These are phyloP conservation scores for Pseudogymnoascus sp. DNA, from an alignment of 2,329 filamentous ascomycete genomes.

Conservation along the genomic window DNA sequence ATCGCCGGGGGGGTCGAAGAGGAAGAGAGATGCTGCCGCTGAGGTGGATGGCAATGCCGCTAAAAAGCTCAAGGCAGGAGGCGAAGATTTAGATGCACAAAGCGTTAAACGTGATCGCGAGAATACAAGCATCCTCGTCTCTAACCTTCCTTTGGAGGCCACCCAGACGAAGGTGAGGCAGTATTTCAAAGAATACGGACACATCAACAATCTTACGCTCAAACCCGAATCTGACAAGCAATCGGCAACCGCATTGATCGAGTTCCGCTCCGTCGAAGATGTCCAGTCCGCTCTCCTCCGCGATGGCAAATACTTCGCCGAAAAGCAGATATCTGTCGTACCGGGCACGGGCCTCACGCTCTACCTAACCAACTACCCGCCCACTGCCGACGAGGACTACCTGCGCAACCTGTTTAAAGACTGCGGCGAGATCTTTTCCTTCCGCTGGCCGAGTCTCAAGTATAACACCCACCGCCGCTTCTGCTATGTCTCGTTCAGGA, in stretches of 20 bases:
- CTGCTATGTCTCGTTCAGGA: slow-evolving; percentile 87
- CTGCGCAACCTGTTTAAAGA: slow-evolving; percentile 60
- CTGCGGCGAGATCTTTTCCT: slow-evolving; percentile 73
- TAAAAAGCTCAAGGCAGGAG: slow-evolving; percentile 56
- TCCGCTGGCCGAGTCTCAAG: slow-evolving; percentile 87
- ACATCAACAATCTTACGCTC: slow-evolving; percentile 68
- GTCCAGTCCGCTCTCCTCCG: slow-evolving; percentile 72
- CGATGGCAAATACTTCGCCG: slow-evolving; percentile 70
- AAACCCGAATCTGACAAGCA: slow-evolving; percentile 51
- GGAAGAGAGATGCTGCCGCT: slow-evolving; percentile 60
- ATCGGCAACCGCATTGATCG: slow-evolving; percentile 65
- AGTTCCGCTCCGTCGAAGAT: slow-evolving; percentile 75
- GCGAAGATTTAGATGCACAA: slow-evolving; percentile 26
- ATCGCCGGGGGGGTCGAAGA: slow-evolving; percentile 47
- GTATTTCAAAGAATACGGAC: slow-evolving; percentile 87
- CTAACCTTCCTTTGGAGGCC: slow-evolving; percentile 61
- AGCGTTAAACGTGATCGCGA: slow-evolving; percentile 74
- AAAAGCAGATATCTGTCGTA: slow-evolving; percentile 62
- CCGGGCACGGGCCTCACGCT: slow-evolving; percentile 72
- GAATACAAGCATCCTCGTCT: slow-evolving; percentile 75
- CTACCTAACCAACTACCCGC: slow-evolving; percentile 85
- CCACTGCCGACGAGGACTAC: slow-evolving; percentile 61
- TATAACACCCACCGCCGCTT: slow-evolving; percentile 83
- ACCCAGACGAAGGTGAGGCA: slow-evolving; percentile 68
- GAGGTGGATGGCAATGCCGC: slow-evolving; percentile 41